phyloP scores from a whole-genome alignment of 208 protist species.

The Crithidia fasciculata region DNA sequence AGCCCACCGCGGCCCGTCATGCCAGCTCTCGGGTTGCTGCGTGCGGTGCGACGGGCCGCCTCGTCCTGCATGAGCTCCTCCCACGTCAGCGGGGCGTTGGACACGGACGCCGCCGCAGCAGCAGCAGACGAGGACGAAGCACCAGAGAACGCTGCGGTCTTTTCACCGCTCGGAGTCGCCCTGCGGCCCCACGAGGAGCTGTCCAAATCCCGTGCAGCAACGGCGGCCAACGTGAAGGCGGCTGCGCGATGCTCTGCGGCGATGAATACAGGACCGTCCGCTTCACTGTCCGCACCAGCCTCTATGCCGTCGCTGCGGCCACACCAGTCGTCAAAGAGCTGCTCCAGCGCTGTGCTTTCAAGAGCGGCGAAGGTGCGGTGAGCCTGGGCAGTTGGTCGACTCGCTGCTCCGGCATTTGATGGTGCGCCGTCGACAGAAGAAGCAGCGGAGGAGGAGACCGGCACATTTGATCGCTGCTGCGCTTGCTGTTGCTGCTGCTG shows the following conservation, averaged over 20 bases:
- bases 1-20: constrained; percentile 1
- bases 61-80: constrained; percentile 58
- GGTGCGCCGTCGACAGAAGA: no score
- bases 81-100: constrained; percentile 58
- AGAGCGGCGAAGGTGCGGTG: constrained; percentile 65
- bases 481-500: neutral
- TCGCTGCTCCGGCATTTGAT: neutral
- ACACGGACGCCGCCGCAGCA: neutral
- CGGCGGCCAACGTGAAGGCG: constrained; percentile 68
- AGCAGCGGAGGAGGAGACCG: no score
- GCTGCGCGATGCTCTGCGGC: constrained; percentile 66
- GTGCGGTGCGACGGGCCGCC: constrained; percentile 29
- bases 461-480: neutral
- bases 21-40: neutral
- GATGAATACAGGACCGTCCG: constrained; percentile 49
- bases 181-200: neutral
- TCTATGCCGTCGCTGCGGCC: constrained; percentile 3
- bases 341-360: constrained; percentile 65
- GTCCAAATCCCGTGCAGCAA: constrained; percentile 16
- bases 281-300: constrained; percentile 16
- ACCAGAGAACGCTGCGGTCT: neutral
- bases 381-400: constrained; percentile 21
- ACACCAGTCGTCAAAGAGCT: constrained; percentile 65
- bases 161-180: neutral
- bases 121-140: neutral